A percentile compares a stretch with the other conserved stretches of the same genome.
phyloP scores from a whole-genome alignment of 148 eudicot genomes.

The Selenicereus undatus region DNA sequence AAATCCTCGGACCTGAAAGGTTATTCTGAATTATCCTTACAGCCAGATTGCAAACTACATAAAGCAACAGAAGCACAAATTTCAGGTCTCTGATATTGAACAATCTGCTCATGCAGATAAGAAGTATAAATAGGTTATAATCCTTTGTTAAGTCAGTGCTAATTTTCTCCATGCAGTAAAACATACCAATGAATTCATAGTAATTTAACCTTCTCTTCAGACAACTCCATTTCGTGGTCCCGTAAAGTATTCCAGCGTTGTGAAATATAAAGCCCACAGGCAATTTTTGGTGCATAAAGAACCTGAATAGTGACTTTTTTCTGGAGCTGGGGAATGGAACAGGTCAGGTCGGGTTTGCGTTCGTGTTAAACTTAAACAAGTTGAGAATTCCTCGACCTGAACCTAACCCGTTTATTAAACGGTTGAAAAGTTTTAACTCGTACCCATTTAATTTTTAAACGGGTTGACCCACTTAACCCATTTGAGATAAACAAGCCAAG shows the following conservation, averaged over 20 bases:
- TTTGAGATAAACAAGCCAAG: too few species aligned
- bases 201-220: not conserved
- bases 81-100: not conserved
- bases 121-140: not conserved
- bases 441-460: too few species aligned
- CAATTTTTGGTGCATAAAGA: not conserved
- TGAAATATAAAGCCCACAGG: not conserved
- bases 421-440: too few species aligned
- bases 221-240: not conserved
- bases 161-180: not conserved
- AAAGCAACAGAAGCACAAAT: not conserved
- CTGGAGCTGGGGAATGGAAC: too few species aligned
- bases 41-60: constrained; percentile 11
- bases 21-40: constrained; percentile 12
- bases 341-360: too few species aligned
- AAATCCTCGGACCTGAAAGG: constrained; percentile 85
- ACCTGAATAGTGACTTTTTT: not conserved
- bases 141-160: not conserved
- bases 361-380: too few species aligned
- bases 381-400: too few species aligned
- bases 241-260: not conserved
- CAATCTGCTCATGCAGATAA: not conserved
- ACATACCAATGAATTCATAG: not conserved
- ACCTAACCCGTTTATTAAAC: too few species aligned
- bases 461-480: too few species aligned